Conservation (phyloP, 176 grass and related monocot species). For the Ensete glaucum region DNA sequence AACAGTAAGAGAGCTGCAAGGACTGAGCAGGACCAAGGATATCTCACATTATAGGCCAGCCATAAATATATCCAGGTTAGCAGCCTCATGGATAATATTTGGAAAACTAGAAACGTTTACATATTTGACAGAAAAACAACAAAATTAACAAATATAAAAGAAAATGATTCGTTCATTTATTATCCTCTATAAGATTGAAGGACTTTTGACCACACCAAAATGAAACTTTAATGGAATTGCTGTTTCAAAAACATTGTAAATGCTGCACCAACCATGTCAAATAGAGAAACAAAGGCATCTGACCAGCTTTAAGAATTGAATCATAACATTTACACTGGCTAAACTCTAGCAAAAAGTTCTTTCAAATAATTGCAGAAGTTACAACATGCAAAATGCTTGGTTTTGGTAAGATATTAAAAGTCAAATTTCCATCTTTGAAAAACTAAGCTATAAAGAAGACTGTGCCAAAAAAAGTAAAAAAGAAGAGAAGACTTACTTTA, state of each 20-base stretch:
- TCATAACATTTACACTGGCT: neutral
- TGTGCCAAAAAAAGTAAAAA: neutral
- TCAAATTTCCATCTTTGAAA: neutral
- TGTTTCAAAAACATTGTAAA: neutral
- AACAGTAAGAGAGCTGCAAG: neutral
- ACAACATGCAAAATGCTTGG: neutral
- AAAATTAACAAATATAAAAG: neutral
- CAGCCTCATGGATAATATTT: neutral
- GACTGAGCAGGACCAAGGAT: neutral
- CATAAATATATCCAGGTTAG: neutral
- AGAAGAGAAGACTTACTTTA: conserved; percentile 28
- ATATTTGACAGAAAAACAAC: neutral
- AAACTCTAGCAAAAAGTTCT: neutral
- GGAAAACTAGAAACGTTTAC: no score
- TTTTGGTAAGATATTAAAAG: neutral
- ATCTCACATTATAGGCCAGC: neutral
- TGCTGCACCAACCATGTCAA: neutral
- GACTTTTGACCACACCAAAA: neutral
- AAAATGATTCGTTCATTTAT: neutral
- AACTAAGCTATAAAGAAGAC: neutral
- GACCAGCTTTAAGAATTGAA: neutral
- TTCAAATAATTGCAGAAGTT: neutral
- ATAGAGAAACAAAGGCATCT: neutral
- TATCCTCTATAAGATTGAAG: neutral
- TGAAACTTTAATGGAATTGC: neutral